Conservation (phyloP, 257 asterid genomes). For the Plantago major region DNA sequence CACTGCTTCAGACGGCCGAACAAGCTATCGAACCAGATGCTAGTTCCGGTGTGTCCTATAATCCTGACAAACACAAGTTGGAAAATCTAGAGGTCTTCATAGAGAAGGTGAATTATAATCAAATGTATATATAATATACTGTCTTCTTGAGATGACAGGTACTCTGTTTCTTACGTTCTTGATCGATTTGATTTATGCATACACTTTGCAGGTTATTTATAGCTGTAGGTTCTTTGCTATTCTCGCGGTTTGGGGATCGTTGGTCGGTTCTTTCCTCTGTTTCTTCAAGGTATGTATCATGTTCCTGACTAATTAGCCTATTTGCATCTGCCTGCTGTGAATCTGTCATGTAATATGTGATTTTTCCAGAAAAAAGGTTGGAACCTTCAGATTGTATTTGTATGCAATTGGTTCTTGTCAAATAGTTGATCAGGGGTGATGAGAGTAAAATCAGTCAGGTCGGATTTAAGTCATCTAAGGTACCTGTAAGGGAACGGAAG, state of each 20-base stretch:
- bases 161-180: neutral
- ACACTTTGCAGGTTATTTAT: constrained; percentile 53
- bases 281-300: constrained; percentile 51
- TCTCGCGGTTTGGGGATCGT: constrained; percentile 91
- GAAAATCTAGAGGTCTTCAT: constrained; percentile 42
- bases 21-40: constrained; percentile 33
- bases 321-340: neutral
- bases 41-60: constrained; percentile 29
- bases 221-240: constrained; percentile 82
- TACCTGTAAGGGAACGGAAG: too few species aligned
- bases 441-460: too few species aligned
- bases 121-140: neutral
- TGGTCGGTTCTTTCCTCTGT: constrained; percentile 81
- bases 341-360: neutral
- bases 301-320: neutral
- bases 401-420: neutral
- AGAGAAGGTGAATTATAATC: constrained; percentile 48
- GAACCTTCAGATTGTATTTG: neutral
- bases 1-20: constrained; percentile 19
- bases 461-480: too few species aligned
- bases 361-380: neutral
- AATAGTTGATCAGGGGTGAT: neutral
- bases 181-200: neutral
- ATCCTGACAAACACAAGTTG: constrained; percentile 17
- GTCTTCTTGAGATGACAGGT: neutral